A percentile compares a stretch with the other conserved stretches of the same genome.
phyloP scores from a whole-genome alignment of 1,284 basidiomycete species.

The Peniophora sp. region DNA sequence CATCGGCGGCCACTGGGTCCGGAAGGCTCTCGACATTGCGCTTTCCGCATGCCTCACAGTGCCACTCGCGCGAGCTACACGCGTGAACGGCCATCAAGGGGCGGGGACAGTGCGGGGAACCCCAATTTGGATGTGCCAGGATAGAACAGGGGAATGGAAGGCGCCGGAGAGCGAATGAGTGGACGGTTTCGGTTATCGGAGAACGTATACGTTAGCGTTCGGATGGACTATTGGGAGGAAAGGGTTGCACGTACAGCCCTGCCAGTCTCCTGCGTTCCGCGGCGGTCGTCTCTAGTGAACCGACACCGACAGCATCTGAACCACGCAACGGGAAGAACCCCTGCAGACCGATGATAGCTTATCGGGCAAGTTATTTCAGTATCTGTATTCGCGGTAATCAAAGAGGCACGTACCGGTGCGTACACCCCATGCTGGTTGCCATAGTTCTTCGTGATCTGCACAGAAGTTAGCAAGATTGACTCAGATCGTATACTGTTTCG shows the following conservation, averaged over 20 bases:
- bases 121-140: not conserved
- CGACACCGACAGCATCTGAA: slow-evolving; percentile 85
- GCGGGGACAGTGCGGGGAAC: slow-evolving; percentile 5
- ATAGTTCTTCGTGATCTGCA: slow-evolving; percentile 79
- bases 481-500: not conserved
- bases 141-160: not conserved
- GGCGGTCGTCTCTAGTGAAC: slow-evolving; percentile 77
- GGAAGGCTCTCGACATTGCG: slow-evolving; percentile 66
- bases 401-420: slow-evolving; percentile 60
- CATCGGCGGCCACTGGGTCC: slow-evolving; percentile 34
- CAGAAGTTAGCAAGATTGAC: slow-evolving; percentile 15
- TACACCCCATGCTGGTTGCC: slow-evolving; percentile 98
- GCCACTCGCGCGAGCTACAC: slow-evolving; percentile 75
- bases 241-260: slow-evolving; percentile 44
- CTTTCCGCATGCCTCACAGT: slow-evolving; percentile 68
- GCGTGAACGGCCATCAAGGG: not conserved
- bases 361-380: not conserved
- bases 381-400: not conserved
- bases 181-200: slow-evolving; percentile 5
- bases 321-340: slow-evolving; percentile 89
- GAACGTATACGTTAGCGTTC: slow-evolving; percentile 2
- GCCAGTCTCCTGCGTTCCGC: slow-evolving; percentile 80
- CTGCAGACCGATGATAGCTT: slow-evolving; percentile 85
- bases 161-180: not conserved
- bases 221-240: slow-evolving; percentile 5